phyloP scores from a whole-genome alignment of 192 early-diverging fungal genomes.

The Gaertneriomyces sp. region DNA sequence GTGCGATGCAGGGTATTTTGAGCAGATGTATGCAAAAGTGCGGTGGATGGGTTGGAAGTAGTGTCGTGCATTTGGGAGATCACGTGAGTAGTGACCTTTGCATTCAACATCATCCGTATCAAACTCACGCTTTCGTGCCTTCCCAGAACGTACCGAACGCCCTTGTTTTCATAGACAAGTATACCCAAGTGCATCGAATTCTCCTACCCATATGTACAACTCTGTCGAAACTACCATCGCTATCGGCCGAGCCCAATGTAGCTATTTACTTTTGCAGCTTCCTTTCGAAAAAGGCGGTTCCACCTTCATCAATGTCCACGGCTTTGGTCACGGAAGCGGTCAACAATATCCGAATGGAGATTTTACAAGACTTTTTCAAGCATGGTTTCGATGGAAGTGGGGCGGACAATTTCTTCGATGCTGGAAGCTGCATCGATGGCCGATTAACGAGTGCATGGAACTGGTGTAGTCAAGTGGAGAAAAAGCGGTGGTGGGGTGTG shows the following conservation, averaged over 20 bases:
- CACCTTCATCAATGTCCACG: too few species aligned
- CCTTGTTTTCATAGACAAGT: constrained; percentile 95
- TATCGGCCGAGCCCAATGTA: constrained; percentile 55
- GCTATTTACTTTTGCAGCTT: constrained; percentile 39
- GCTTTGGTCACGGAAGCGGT: too few species aligned
- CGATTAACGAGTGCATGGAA: constrained; percentile 86
- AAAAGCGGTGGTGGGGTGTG: constrained; percentile 86
- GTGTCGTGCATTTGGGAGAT: constrained; percentile 96
- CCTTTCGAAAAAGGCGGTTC: too few species aligned
- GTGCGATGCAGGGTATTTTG: constrained; percentile 85
- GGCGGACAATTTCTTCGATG: constrained; percentile 69
- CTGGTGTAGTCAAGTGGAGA: constrained; percentile 63
- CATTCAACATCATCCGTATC: not conserved
- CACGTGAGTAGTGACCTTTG: constrained; percentile 39
- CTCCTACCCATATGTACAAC: constrained; percentile 80
- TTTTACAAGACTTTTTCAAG: constrained; percentile 91
- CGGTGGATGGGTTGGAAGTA: constrained; percentile 88
- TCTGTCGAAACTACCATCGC: constrained; percentile 65
- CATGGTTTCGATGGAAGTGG: constrained; percentile 97
- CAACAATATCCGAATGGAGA: constrained; percentile 56
- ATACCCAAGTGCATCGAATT: constrained; percentile 96
- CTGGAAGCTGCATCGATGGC: constrained; percentile 93
- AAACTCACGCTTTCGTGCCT: not conserved
- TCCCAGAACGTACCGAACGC: constrained; percentile 90
- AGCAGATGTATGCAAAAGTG: constrained; percentile 79